A percentile compares a stretch with the other conserved stretches of the same genome.
Evolutionary conservation across 495 filamentous ascomycete genomes (phyloP).

Genomic region (Neurospora hispaniola): DNA sequence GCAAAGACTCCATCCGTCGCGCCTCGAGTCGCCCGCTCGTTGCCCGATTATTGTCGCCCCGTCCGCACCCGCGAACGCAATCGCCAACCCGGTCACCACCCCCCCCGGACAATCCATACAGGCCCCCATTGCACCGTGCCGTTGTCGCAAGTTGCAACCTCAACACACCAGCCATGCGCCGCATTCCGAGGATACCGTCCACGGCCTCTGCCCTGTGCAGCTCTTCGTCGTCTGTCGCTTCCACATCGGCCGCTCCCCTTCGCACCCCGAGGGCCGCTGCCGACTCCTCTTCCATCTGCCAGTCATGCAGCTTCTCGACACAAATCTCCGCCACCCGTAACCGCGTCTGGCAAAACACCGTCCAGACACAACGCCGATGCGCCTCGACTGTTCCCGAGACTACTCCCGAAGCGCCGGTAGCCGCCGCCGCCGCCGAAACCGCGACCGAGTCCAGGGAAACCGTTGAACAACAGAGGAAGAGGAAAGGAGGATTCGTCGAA

Average conservation of each 20-base stretch:
- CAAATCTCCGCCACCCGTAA: slow-evolving; percentile 1
- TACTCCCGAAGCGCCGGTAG: neutral
- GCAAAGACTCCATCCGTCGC: neutral
- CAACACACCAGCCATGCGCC: slow-evolving; percentile 14
- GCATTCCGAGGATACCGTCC: slow-evolving; percentile 19
- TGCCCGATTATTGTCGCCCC: neutral
- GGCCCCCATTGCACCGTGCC: neutral
- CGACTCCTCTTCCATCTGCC: neutral
- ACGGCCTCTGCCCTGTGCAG: slow-evolving; percentile 12
- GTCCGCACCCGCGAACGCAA: neutral
- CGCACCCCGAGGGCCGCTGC: slow-evolving; percentile 5
- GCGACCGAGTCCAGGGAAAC: neutral
- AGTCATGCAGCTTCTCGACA: neutral
- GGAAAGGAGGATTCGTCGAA: neutral
- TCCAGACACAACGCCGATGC: slow-evolving; percentile 13
- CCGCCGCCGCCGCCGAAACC: neutral
- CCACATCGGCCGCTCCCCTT: slow-evolving; percentile 1
- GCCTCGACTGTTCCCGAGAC: slow-evolving; percentile 8
- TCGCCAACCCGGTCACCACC: neutral
- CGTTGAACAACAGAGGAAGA: slow-evolving; percentile 1
- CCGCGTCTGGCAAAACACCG: slow-evolving; percentile 4
- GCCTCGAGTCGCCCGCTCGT: neutral
- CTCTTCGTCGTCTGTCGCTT: slow-evolving; percentile 7
- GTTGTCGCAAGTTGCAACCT: neutral
- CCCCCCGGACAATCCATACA: neutral